Evolutionary conservation across 1,284 basidiomycete species (phyloP), one percentile per base, ranked within the genome.

Genomic region (Cutaneotrichosporon spelunceum): DNA sequence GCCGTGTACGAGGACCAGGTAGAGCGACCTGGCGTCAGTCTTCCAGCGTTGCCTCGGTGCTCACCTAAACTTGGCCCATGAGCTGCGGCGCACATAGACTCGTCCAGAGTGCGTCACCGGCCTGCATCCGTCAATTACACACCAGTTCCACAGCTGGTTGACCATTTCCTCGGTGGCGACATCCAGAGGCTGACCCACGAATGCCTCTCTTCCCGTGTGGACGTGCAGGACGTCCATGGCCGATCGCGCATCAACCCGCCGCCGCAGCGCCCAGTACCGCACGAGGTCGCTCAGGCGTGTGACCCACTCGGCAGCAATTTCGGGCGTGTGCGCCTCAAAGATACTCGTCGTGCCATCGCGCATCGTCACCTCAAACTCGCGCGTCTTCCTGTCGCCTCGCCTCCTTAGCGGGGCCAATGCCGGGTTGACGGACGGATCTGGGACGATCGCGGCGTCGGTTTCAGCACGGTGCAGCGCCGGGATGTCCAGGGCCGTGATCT

Each of bases 101-200:
- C 71, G 64, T 9, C 76, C 76, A 1, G 71, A 56, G 26, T 70
- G 60, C n/a, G 70, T 70, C 23, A 75, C 64, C 1, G 74, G 61
- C 13, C 71, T 69, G 63, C 78, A 79, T 0, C 74, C 75, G 26
- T 75, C 66, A 47, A 78, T 69, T 6, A 69, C 66, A 55, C 78
- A 79, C 77, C 76, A 78, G 60, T 78, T 74, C 73, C 75, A 78
- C n/a, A 78, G 59, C 42, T 71, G 63, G 45, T 68, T 59, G 14
- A 66, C 54, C 16, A 47, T 16, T 7, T 29, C 26, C 23, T 58
- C 56, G 13, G 44, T 14, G 30, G 23, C 33, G 8, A 33, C 11
- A 23, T 60, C 64, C 7, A 39, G 21, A 6, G 44, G 23, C 33
- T 30, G 39, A 9, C 34, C 53, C 3, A 60, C 27, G n/a, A 45